These are phyloP conservation scores for Vigna radiata DNA, from an alignment of 306 rosid genomes.

Conservation along the genomic window DNA sequence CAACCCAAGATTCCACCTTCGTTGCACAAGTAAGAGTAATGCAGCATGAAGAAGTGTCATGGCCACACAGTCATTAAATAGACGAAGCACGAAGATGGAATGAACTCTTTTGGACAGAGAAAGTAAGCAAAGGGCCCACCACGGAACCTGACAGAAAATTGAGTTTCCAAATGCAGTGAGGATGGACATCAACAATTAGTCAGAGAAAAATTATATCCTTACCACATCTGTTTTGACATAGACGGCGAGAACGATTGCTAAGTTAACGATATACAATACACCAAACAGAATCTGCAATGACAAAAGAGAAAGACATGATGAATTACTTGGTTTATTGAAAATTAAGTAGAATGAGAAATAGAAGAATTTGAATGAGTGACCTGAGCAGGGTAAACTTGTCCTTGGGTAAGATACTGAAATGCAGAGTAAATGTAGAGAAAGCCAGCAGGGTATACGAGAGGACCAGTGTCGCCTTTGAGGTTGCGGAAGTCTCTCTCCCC, in stretches of 20 bases:
- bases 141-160: constrained; percentile 69
- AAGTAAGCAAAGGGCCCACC: constrained; percentile 85
- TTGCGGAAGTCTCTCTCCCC: constrained; percentile 89
- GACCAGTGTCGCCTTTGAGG: constrained; percentile 95
- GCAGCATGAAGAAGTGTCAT: constrained; percentile 81
- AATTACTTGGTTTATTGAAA: not conserved
- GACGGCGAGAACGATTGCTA: constrained; percentile 70
- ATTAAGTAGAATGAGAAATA: not conserved
- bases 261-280: constrained; percentile 71
- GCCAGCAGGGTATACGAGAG: constrained; percentile 95
- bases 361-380: constrained; percentile 40
- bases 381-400: constrained; percentile 86
- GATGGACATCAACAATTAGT: not conserved
- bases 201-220: constrained; percentile 10
- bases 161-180: not conserved
- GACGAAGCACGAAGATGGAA: constrained; percentile 91
- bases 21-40: constrained; percentile 65
- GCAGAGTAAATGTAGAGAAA: constrained; percentile 84
- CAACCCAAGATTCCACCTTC: constrained; percentile 88
- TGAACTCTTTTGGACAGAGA: constrained; percentile 92
- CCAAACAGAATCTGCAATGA: constrained; percentile 82
- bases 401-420: constrained; percentile 64
- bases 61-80: constrained; percentile 89
- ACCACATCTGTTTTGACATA: constrained; percentile 84
- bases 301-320: constrained; percentile 20